Conservation (phyloP, 352 stramenopile genomes). For the Pythium graminicola region DNA sequence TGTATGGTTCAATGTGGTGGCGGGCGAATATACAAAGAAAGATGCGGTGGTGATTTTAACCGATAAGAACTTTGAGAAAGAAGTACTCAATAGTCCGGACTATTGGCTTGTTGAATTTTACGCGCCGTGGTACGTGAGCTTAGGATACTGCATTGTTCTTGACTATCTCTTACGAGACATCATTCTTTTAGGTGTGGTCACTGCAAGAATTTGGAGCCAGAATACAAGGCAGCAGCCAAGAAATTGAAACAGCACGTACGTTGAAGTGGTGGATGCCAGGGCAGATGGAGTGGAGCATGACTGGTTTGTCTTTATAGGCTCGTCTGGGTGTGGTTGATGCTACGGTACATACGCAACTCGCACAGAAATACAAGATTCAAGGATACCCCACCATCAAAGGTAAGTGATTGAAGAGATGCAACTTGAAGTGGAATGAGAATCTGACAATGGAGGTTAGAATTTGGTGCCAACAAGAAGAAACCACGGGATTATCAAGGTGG, state of each 20-base stretch:
- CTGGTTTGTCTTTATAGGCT: neutral
- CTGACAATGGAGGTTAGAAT: too few relatives aligned
- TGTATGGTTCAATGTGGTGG: slow-evolving; percentile 3
- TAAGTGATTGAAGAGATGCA: too few relatives aligned
- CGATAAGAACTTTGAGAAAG: slow-evolving; percentile 79
- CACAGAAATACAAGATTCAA: slow-evolving; percentile 82
- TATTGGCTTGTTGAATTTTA: slow-evolving; percentile 96
- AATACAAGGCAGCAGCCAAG: slow-evolving; percentile 90
- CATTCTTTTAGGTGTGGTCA: too few relatives aligned
- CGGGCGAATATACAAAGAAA: slow-evolving; percentile 39
- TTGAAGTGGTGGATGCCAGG: slow-evolving; percentile 87
- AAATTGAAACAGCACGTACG: too few relatives aligned
- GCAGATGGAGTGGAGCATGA: slow-evolving; percentile 28
- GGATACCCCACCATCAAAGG: slow-evolving; percentile 94
- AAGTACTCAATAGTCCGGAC: slow-evolving; percentile 65
- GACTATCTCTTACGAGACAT: too few relatives aligned
- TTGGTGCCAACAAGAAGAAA: slow-evolving; percentile 76
- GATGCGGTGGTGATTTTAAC: slow-evolving; percentile 66
- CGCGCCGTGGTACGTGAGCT: slow-evolving; percentile 91
- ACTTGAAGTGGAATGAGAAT: too few relatives aligned
- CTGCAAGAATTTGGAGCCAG: slow-evolving; percentile 90
- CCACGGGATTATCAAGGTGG: slow-evolving; percentile 71
- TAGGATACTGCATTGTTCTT: too few relatives aligned
- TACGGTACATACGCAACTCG: slow-evolving; percentile 75
- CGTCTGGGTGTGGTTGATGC: slow-evolving; percentile 46